These are phyloP conservation scores for Xanthoceras sorbifolium DNA, from an alignment of 345 rosid genomes.

Conservation along the genomic window DNA sequence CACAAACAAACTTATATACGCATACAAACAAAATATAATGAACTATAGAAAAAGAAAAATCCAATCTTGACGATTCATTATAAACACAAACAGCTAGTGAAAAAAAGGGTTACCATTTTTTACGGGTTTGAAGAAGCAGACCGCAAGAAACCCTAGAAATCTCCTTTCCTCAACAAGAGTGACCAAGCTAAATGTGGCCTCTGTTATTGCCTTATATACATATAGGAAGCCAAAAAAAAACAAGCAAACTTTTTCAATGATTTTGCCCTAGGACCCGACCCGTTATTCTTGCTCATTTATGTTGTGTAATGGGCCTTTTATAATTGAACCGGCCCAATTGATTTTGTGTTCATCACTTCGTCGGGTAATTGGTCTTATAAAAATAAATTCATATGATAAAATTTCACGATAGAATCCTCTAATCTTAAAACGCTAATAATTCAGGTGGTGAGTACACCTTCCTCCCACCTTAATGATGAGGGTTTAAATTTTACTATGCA, in stretches of 20 bases:
- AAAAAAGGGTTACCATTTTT: constrained; percentile 23
- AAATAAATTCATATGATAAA: no score
- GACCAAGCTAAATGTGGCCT: not conserved
- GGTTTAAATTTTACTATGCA: no score
- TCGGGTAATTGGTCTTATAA: no score
- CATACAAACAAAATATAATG: not conserved
- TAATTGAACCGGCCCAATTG: not conserved
- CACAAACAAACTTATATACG: not conserved
- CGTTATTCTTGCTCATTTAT: not conserved
- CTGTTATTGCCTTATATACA: not conserved
- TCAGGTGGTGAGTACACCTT: no score
- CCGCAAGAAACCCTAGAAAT: constrained; percentile 12
- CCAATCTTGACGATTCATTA: not conserved
- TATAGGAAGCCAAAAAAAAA: not conserved
- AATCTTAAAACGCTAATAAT: no score
- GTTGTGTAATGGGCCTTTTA: not conserved
- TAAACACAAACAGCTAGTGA: not conserved
- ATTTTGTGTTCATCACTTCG: not conserved
- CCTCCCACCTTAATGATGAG: no score
- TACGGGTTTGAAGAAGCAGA: not conserved
- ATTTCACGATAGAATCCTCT: no score
- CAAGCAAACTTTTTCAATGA: not conserved
- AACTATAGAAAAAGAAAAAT: not conserved
- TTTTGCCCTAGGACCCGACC: constrained; percentile 19
- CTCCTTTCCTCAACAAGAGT: not conserved